Evolutionary conservation across 495 filamentous ascomycete species (phyloP).

Genomic region (Penicillium cinerascens): DNA sequence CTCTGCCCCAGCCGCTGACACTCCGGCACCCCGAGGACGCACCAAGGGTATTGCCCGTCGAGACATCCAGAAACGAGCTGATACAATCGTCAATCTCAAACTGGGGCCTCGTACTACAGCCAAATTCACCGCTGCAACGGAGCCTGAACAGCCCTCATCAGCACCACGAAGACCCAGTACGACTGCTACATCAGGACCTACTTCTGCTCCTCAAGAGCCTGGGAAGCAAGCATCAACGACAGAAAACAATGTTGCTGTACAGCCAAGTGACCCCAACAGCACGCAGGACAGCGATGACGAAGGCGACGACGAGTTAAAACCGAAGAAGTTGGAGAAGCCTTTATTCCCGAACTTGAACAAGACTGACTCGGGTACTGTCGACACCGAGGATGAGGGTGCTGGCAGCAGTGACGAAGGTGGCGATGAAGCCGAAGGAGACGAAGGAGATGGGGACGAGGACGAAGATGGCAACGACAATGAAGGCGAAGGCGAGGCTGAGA

Average conservation of each 20-base stretch:
- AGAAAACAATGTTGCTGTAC: constrained; percentile 19
- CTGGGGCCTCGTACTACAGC: constrained; percentile 34
- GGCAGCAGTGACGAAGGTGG: constrained; percentile 23
- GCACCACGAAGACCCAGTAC: constrained; percentile 6
- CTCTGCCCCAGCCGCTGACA: constrained; percentile 35
- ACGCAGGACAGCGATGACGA: constrained; percentile 75
- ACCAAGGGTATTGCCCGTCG: constrained; percentile 60
- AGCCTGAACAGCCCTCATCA: constrained; percentile 19
- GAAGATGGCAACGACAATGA: constrained; percentile 14
- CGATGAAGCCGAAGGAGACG: constrained; percentile 53
- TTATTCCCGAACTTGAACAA: constrained; percentile 35
- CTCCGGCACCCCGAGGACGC: constrained; percentile 46
- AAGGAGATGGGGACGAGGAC: constrained; percentile 30
- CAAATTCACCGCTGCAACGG: constrained; percentile 25
- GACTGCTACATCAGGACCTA: constrained; percentile 10
- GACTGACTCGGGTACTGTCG: constrained; percentile 21
- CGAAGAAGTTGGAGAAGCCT: constrained; percentile 36
- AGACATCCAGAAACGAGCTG: constrained; percentile 61
- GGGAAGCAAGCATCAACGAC: constrained; percentile 3
- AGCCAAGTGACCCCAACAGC: constrained; percentile 50
- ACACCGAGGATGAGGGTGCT: constrained; percentile 28
- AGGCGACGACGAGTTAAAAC: constrained; percentile 56
- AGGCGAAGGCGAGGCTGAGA: constrained; percentile 12
- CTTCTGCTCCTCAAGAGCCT: constrained; percentile 11
- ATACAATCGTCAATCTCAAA: constrained; percentile 50